Conservation (phyloP, 345 rosid genomes). For the Corchorus capsularis region DNA sequence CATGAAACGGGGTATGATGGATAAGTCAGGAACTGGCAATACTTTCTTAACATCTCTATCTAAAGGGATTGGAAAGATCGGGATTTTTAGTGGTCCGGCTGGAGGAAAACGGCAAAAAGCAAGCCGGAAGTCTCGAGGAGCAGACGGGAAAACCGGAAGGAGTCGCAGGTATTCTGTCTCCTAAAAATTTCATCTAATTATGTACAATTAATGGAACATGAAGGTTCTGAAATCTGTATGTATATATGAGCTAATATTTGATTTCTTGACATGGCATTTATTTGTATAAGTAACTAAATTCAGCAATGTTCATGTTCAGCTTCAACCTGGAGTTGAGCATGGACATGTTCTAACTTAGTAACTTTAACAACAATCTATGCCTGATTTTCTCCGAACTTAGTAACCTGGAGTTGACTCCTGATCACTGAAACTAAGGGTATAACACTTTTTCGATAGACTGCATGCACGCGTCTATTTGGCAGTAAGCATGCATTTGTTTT, state of each 20-base stretch:
- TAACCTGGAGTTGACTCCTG: no score
- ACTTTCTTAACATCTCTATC: slow-evolving; percentile 72
- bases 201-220: neutral
- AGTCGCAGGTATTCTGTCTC: slow-evolving; percentile 57
- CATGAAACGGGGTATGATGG: slow-evolving; percentile 72
- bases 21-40: slow-evolving; percentile 66
- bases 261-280: neutral
- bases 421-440: no score
- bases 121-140: slow-evolving; percentile 47
- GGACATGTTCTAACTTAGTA: neutral
- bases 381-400: neutral
- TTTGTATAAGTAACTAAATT: neutral
- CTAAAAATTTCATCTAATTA: slow-evolving; percentile 20
- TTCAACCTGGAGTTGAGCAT: no score
- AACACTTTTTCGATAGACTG: no score
- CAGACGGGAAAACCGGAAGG: slow-evolving; percentile 56
- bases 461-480: slow-evolving; percentile 24
- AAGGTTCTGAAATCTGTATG: slow-evolving; percentile 3
- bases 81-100: slow-evolving; percentile 49
- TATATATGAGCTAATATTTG: neutral
- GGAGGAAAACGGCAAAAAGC: slow-evolving; percentile 58
- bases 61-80: slow-evolving; percentile 73
- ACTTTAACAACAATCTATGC: neutral
- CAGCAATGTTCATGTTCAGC: neutral
- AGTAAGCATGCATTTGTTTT: no score